Conservation (phyloP, 2,329 filamentous ascomycete genomes). For the Aureobasidium sp. region DNA sequence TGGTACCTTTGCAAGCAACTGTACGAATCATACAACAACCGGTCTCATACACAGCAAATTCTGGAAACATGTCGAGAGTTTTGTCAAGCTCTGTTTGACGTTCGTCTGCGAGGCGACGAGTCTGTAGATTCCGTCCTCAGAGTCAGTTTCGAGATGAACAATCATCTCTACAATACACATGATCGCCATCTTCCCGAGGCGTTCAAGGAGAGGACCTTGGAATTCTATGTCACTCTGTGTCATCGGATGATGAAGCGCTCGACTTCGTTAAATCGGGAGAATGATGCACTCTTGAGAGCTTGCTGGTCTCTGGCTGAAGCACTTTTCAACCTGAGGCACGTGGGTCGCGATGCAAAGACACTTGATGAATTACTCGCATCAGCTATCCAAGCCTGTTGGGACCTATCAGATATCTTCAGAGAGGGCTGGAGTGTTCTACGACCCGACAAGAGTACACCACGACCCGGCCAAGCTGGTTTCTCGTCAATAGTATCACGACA, state of each 20-base stretch:
- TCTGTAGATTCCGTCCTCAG: constrained; percentile 75
- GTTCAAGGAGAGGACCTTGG: constrained; percentile 80
- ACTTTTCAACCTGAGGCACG: constrained; percentile 84
- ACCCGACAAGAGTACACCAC: constrained; percentile 76
- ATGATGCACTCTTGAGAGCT: constrained; percentile 72
- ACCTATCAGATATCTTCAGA: constrained; percentile 85
- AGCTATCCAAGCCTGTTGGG: constrained; percentile 89
- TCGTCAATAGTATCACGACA: constrained; percentile 28
- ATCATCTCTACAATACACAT: constrained; percentile 89
- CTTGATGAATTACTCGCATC: constrained; percentile 72
- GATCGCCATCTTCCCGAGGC: constrained; percentile 75
- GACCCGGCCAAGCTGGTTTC: constrained; percentile 71
- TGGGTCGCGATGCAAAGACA: constrained; percentile 60
- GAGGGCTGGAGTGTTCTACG: constrained; percentile 86
- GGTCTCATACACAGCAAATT: constrained; percentile 35
- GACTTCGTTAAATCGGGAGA: constrained; percentile 68
- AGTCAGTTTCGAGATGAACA: constrained; percentile 92
- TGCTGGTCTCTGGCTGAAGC: constrained; percentile 91
- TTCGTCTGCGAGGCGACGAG: constrained; percentile 69
- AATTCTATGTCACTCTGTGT: constrained; percentile 90
- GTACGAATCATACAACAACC: constrained; percentile 64
- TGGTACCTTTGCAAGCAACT: constrained; percentile 88
- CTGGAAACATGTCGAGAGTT: constrained; percentile 86
- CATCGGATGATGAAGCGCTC: constrained; percentile 95
- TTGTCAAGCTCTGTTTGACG: constrained; percentile 83